Percentiles rank a stretch among this genome's conserved stretches.
Conservation (phyloP, 2,329 filamentous ascomycete genomes). For the Cladosporium velox region DNA sequence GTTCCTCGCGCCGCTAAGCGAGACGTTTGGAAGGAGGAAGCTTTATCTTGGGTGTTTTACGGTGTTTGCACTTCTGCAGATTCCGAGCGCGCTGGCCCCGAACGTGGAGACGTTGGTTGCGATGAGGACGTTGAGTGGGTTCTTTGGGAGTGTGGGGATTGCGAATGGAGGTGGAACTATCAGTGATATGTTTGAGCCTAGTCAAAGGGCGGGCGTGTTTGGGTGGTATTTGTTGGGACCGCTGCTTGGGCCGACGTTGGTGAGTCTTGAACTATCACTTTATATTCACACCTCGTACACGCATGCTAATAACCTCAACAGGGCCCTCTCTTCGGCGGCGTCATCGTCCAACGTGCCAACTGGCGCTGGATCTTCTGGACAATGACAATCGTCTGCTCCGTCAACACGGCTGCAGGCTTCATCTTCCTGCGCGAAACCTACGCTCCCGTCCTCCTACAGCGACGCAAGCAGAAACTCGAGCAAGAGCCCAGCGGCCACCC, state of each 20-base stretch:
- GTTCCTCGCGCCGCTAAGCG: conserved; percentile 49
- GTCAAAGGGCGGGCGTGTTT: conserved; percentile 49
- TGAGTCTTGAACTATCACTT: not conserved
- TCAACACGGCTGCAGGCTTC: conserved; percentile 46
- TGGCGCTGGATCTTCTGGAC: conserved; percentile 56
- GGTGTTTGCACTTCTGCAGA: conserved; percentile 49
- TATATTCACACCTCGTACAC: not conserved
- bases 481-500: conserved; percentile 37
- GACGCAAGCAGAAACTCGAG: conserved; percentile 41
- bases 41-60: conserved; percentile 50
- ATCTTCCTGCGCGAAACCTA: conserved; percentile 50
- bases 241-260: conserved; percentile 43
- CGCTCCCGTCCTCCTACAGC: conserved; percentile 44
- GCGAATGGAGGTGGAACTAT: conserved; percentile 56
- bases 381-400: conserved; percentile 44
- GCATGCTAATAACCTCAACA: conserved; percentile 2
- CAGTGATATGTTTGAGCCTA: conserved; percentile 53
- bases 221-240: conserved; percentile 50
- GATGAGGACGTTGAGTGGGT: conserved; percentile 49
- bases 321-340: conserved; percentile 47
- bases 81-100: conserved; percentile 50
- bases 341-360: conserved; percentile 47
- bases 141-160: conserved; percentile 54
- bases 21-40: conserved; percentile 50
- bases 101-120: conserved; percentile 50